Percentiles rank a stretch among this genome's conserved stretches.
These are phyloP conservation scores for Echium plantagineum DNA, from an alignment of 257 asterid genomes.

Conservation along the genomic window DNA sequence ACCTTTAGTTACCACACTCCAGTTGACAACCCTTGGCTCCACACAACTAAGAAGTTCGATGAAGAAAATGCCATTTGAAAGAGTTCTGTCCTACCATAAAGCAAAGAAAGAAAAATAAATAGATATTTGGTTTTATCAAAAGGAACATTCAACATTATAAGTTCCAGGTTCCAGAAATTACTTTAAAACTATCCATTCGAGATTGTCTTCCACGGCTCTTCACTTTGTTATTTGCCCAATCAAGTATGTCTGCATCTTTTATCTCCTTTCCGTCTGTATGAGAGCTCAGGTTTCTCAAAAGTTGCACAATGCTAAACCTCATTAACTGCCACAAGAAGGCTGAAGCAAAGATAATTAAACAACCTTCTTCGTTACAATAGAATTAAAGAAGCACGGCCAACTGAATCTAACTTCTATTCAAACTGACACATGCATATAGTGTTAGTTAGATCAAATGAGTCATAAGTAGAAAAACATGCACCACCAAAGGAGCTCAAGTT, in stretches of 20 bases:
- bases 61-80: slow-evolving; percentile 79
- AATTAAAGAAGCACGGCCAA: too few species aligned
- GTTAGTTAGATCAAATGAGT: too few species aligned
- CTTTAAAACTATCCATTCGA: slow-evolving; percentile 70
- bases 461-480: too few species aligned
- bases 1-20: slow-evolving; percentile 97
- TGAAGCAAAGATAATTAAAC: slow-evolving; percentile 29
- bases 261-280: slow-evolving; percentile 90
- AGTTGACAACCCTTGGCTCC: slow-evolving; percentile 90
- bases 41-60: slow-evolving; percentile 91
- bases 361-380: slow-evolving; percentile 9
- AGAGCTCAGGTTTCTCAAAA: slow-evolving; percentile 67
- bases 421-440: too few species aligned
- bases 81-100: slow-evolving; percentile 51
- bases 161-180: slow-evolving; percentile 6
- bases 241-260: slow-evolving; percentile 61
- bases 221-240: slow-evolving; percentile 86
- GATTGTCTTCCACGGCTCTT: slow-evolving; percentile 59
- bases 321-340: slow-evolving; percentile 92
- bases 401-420: too few species aligned
- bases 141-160: too few species aligned
- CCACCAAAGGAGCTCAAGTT: too few species aligned
- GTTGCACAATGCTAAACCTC: slow-evolving; percentile 84
- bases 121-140: too few species aligned
- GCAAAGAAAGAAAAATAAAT: too few species aligned